Base-by-base conservation (phyloP, 2,329 filamentous ascomycete genomes). In the Microcyclosporella mali region DNA sequence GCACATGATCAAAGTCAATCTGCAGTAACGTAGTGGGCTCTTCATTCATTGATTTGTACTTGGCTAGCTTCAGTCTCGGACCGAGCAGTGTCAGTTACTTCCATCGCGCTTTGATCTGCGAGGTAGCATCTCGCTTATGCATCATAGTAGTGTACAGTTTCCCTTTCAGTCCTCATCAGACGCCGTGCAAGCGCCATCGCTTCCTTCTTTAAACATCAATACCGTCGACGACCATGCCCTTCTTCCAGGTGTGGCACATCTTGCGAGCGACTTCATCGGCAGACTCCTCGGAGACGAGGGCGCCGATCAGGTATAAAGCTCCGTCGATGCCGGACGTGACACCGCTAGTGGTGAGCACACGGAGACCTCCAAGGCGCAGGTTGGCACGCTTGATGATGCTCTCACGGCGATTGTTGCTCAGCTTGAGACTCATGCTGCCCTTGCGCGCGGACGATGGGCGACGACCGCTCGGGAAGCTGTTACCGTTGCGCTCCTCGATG, bases 161-260 rank as follows among this genome's bases (percentile, higher is more conserved):
- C 34, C 36, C 18, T 25, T 35, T 2, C 39, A 46, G 27, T 21
- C 27, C 31, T 47, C 37, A 41, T 44, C 33, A 25, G 16, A 10
- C 33, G n/a, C 19, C 12, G 27, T 27, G 27, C 31, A 25, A 30
- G 31, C 38, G 15, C 29, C 34, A 33, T 36, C 30, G 28, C 16
- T 6, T 43, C 37, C 41, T 32, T 27, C 17, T 46, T 54, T 79
- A 90, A 66, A 92, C 85, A 69, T 92, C 86, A 64, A 89, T 80
- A 51, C 85, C 85, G 64, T 90, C 85, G 56, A 90, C 83, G 56
- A 88, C 85, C 63, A 85, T 73, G 56, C 86, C 86, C 80, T 89
- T 90, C 65, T 78, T 78, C 88, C 88, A 94, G 60, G 76, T 79
- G 73, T 89, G 85, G 70, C 90, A 84, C 74, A 92, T 80, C 53